These are phyloP conservation scores for Phyllosticta citrichinensis DNA, from an alignment of 2,329 filamentous ascomycete species.

Conservation along the genomic window DNA sequence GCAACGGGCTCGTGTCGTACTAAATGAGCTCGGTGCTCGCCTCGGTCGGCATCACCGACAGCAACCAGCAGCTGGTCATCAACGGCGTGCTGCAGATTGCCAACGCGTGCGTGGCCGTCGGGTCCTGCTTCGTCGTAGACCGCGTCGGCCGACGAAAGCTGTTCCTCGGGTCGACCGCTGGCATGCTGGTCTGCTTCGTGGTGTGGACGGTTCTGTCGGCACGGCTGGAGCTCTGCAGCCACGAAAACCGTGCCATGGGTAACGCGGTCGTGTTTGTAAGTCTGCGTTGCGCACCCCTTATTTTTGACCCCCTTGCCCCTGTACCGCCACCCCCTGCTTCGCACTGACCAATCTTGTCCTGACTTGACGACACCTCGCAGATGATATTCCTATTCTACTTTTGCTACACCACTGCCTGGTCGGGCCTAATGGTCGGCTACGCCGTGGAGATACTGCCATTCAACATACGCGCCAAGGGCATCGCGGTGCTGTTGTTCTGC, in stretches of 20 bases:
- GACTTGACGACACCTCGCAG: not conserved
- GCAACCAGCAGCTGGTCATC: slow-evolving; percentile 26
- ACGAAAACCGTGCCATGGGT: slow-evolving; percentile 16
- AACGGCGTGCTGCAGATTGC: slow-evolving; percentile 51
- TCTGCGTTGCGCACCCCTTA: not conserved
- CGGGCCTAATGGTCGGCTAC: slow-evolving; percentile 47
- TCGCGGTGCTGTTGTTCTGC: slow-evolving; percentile 51
- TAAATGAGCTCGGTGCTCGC: slow-evolving; percentile 55
- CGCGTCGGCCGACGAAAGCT: slow-evolving; percentile 46
- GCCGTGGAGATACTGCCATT: slow-evolving; percentile 41
- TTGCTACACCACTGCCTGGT: slow-evolving; percentile 49
- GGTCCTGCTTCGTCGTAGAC: slow-evolving; percentile 47
- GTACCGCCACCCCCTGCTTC: not conserved
- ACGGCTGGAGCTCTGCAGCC: slow-evolving; percentile 22
- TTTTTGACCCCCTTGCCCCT: not conserved
- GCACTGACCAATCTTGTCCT: not conserved
- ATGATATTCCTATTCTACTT: slow-evolving; percentile 42
- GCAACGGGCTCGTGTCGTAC: slow-evolving; percentile 58
- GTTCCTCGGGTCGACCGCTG: slow-evolving; percentile 37
- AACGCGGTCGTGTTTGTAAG: slow-evolving; percentile 32
- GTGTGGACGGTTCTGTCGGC: slow-evolving; percentile 33
- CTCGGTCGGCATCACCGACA: slow-evolving; percentile 48
- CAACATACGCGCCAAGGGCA: slow-evolving; percentile 39
- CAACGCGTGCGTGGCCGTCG: slow-evolving; percentile 48
- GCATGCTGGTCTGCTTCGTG: slow-evolving; percentile 26